phyloP scores from a whole-genome alignment of 2,329 filamentous ascomycete species.

The Golovinomyces cichoracearum region DNA sequence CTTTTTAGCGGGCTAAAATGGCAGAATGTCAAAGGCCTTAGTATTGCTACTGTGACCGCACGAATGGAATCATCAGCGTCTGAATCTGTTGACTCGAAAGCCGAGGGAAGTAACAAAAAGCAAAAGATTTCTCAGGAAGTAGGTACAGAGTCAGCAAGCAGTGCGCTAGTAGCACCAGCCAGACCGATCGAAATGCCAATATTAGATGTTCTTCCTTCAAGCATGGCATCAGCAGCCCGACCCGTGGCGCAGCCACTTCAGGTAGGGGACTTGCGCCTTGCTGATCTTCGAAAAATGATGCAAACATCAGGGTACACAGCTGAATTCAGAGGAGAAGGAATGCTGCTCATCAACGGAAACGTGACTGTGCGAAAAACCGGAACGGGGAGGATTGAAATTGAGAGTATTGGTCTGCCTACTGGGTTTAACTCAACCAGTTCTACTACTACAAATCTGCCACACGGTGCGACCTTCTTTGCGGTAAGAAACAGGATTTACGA shows the following conservation, averaged over 20 bases:
- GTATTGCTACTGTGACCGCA: slow-evolving; percentile 80
- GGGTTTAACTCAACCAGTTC: slow-evolving; percentile 14
- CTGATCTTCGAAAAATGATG: slow-evolving; percentile 67
- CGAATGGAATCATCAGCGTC: slow-evolving; percentile 28
- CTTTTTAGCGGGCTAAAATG: slow-evolving; percentile 73
- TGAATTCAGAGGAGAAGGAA: slow-evolving; percentile 83
- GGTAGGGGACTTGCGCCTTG: slow-evolving; percentile 73
- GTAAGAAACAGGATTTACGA: slow-evolving; percentile 85
- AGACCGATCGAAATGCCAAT: slow-evolving; percentile 10
- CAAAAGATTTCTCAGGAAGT: slow-evolving; percentile 20
- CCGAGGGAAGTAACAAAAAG: slow-evolving; percentile 21
- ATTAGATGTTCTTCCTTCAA: slow-evolving; percentile 25
- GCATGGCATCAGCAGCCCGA: slow-evolving; percentile 44
- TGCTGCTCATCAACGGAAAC: slow-evolving; percentile 61
- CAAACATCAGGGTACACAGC: slow-evolving; percentile 58
- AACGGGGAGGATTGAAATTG: slow-evolving; percentile 68
- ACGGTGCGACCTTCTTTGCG: slow-evolving; percentile 49
- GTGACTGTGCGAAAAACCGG: slow-evolving; percentile 75
- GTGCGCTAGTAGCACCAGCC: slow-evolving; percentile 4
- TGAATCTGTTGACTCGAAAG: slow-evolving; percentile 17
- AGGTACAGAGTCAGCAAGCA: slow-evolving; percentile 12
- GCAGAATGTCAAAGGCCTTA: slow-evolving; percentile 76
- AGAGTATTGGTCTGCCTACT: slow-evolving; percentile 36
- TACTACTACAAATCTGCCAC: slow-evolving; percentile 14
- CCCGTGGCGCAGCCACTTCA: slow-evolving; percentile 69